Base-by-base conservation (phyloP, 768 basidiomycete genomes). In the Lepiota venenata region DNA sequence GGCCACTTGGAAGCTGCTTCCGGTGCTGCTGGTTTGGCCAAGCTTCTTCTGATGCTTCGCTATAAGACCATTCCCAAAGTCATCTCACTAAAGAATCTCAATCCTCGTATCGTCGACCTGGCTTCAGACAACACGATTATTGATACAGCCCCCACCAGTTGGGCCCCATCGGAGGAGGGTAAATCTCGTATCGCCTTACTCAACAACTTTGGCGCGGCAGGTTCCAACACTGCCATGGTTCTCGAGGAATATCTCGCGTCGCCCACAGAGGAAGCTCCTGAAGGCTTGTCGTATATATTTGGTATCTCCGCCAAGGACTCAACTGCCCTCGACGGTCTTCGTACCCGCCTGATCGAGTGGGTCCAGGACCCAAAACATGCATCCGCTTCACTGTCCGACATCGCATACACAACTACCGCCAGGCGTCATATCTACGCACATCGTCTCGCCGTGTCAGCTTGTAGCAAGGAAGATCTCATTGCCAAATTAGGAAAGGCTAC, bases 1-100 rank as follows among this genome's bases (percentile, higher is more conserved):
- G 88, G 88, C 0, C 88, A 91, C 62, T 70, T 85, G 3, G 89
- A 88, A 63, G 85, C 86, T 1, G 87, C 88, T 11, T 88, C 87
- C 10, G 88, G 89, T 1, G 79, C 83, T 4, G 83, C 84, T 6
- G 79, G 87, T 15, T 75, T 91, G 4, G 85, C 82, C 6, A 91
- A 91, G 56, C 69, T 88, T 38, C 64, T 90, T 27, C 69, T 90
- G 44, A 89, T 90, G 89, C 57, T 90, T 35, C 73, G 67, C 21
- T 72, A 85, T 37, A 64, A 68, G 16, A 61, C 62, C 6, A 85
- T 91, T 42, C 87, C 87, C 9, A 73, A 69, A 29, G 80, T 82
- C 52, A 82, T 88, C 40, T 85, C 82, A 0, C 63, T 87, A 25
- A 67, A 71, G 56, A 74, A 67, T 0, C 70, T 86, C 8, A 87